phyloP scores from a whole-genome alignment of 306 rosid species.

The Cicer judaicum region DNA sequence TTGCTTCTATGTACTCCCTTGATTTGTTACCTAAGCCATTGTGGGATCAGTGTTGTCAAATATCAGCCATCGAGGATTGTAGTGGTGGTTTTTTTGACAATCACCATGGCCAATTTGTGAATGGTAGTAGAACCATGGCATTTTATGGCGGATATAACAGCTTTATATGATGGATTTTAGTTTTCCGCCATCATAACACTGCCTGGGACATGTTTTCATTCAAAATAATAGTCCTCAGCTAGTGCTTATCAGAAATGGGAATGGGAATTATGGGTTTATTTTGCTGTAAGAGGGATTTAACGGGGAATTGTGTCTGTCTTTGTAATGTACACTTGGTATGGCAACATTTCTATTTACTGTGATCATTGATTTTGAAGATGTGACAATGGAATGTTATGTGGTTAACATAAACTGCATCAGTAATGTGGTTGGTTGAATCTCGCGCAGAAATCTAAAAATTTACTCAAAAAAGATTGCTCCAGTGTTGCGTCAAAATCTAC shows the following conservation, averaged over 20 bases:
- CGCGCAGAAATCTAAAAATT: slow-evolving; percentile 69
- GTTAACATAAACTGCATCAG: background rate
- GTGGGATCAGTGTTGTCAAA: too few relatives aligned
- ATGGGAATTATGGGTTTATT: slow-evolving; percentile 2
- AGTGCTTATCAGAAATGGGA: too few relatives aligned
- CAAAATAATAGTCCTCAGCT: slow-evolving; percentile 6
- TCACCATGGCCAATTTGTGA: too few relatives aligned
- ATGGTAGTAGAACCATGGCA: too few relatives aligned
- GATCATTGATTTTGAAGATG: slow-evolving; percentile 20
- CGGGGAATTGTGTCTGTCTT: slow-evolving; percentile 11
- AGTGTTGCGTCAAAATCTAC: slow-evolving; percentile 71
- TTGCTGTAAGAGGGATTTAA: background rate
- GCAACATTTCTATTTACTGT: slow-evolving; percentile 29
- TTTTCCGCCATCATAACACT: too few relatives aligned
- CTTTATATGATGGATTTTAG: too few relatives aligned
- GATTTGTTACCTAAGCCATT: slow-evolving; percentile 18
- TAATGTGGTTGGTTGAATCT: slow-evolving; percentile 39
- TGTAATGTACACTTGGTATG: slow-evolving; percentile 7
- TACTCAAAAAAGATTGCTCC: slow-evolving; percentile 77
- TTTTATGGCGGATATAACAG: too few relatives aligned
- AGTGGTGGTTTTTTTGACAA: too few relatives aligned
- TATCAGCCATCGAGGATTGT: too few relatives aligned
- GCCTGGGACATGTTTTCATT: background rate
- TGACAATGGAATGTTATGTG: slow-evolving; percentile 29
- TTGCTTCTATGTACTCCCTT: slow-evolving; percentile 12